Percentiles rank a stretch among this genome's conserved stretches.
Evolutionary conservation across 257 asterid genomes (phyloP).

Genomic region (Gynochthodes officinalis): DNA sequence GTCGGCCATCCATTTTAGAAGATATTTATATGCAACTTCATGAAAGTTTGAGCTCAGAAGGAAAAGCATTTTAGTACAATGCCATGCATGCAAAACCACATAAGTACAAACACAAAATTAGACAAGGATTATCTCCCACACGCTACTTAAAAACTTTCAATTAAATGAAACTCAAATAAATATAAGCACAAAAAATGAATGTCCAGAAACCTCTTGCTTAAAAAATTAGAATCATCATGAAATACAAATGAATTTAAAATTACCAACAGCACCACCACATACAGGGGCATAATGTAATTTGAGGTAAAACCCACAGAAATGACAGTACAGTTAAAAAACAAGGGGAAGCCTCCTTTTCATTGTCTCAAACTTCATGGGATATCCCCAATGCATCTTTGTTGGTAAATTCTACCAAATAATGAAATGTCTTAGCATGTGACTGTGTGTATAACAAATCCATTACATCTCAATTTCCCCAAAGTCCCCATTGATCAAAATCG

Average conservation of each 20-base stretch:
- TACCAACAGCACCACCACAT: not conserved
- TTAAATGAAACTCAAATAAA: not conserved
- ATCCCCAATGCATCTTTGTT: not conserved
- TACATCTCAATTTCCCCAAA: not conserved
- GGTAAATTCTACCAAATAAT: not conserved
- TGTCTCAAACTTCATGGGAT: not conserved
- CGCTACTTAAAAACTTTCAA: not conserved
- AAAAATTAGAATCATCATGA: not conserved
- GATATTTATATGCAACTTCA: not conserved
- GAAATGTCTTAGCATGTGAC: not conserved
- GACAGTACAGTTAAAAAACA: not conserved
- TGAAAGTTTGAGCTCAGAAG: not conserved
- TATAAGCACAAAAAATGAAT: no score
- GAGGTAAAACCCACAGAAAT: not conserved
- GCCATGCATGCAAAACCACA: not conserved
- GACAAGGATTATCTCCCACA: not conserved
- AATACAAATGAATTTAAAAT: not conserved
- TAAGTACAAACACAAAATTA: not conserved
- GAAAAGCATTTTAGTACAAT: not conserved
- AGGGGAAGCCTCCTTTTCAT: constrained; percentile 1
- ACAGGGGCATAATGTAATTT: not conserved
- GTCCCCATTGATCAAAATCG: not conserved
- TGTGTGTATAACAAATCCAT: not conserved
- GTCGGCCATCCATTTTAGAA: not conserved
- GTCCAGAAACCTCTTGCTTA: no score